A percentile compares a stretch with the other conserved stretches of the same genome.
Evolutionary conservation across 2,329 filamentous ascomycete species (phyloP).

Genomic region (Xylaria sp.): DNA sequence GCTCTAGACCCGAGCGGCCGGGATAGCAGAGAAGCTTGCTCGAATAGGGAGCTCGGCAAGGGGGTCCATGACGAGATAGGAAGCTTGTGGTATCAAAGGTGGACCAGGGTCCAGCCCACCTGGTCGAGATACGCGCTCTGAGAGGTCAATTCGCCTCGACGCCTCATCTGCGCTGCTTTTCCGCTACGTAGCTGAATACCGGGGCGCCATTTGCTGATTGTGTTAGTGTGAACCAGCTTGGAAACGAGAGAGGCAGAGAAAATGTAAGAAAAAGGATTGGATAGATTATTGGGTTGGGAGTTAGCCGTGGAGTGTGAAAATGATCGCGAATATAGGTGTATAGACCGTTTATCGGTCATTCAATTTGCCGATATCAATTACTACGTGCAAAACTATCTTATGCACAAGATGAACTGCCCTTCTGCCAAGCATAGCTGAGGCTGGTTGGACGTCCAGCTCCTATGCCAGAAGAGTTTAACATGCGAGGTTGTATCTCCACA

Average conservation of each 20-base stretch:
- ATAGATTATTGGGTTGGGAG: background rate
- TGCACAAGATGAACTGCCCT: too few species aligned
- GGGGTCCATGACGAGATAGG: conserved; percentile 31
- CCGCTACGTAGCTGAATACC: conserved; percentile 4
- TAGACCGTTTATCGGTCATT: background rate
- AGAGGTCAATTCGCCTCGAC: conserved; percentile 13
- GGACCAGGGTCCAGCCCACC: conserved; percentile 19
- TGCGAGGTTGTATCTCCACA: background rate
- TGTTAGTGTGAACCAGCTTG: background rate
- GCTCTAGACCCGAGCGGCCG: conserved; percentile 32
- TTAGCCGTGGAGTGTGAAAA: background rate
- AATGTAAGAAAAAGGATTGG: too few species aligned
- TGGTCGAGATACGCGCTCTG: conserved; percentile 30
- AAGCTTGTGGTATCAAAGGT: conserved; percentile 29
- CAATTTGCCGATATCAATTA: conserved; percentile 1
- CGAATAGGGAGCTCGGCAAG: conserved; percentile 34
- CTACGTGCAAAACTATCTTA: conserved; percentile 21
- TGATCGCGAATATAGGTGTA: background rate
- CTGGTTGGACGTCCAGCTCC: background rate
- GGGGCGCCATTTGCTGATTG: background rate
- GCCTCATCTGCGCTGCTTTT: background rate
- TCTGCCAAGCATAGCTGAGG: conserved; percentile 14
- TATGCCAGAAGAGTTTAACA: background rate
- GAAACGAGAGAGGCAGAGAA: too few species aligned
- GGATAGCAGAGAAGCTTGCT: conserved; percentile 28